A percentile compares a stretch with the other conserved stretches of the same genome.
phyloP scores from a whole-genome alignment of 1,139 yeast species.

The Taiozyma sp. region DNA sequence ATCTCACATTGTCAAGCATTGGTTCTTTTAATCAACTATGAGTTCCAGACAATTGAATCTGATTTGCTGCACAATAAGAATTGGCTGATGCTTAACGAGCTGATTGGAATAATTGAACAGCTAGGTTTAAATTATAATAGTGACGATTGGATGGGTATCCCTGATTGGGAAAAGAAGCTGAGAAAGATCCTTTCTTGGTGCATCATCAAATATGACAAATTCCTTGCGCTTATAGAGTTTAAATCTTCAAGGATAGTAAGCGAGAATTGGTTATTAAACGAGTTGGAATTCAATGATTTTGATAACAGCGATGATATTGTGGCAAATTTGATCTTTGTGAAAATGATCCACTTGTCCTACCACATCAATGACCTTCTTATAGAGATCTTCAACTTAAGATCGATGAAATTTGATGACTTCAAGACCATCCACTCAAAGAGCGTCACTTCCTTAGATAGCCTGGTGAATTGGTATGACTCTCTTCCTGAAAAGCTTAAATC shows the following conservation, averaged over 20 bases:
- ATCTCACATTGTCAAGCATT: slow-evolving; percentile 42
- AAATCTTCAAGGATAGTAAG: slow-evolving; percentile 21
- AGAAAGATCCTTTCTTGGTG: slow-evolving; percentile 24
- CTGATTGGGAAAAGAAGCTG: slow-evolving; percentile 23
- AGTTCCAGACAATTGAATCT: slow-evolving; percentile 7
- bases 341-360: slow-evolving; percentile 21
- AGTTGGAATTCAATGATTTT: slow-evolving; percentile 18
- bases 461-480: slow-evolving; percentile 20
- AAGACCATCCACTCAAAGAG: slow-evolving; percentile 14
- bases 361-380: slow-evolving; percentile 20
- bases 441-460: slow-evolving; percentile 9
- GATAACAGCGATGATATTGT: slow-evolving; percentile 11
- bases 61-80: slow-evolving; percentile 12
- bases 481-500: slow-evolving; percentile 9
- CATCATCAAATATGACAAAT: slow-evolving; percentile 23
- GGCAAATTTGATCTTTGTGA: slow-evolving; percentile 17
- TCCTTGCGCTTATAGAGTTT: slow-evolving; percentile 23
- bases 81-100: slow-evolving; percentile 21
- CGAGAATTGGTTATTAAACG: slow-evolving; percentile 21
- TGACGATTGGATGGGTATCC: slow-evolving; percentile 22
- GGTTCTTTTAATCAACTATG: slow-evolving; percentile 30
- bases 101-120: slow-evolving; percentile 22
- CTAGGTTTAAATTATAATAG: slow-evolving; percentile 23
- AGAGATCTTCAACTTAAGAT: slow-evolving; percentile 20
- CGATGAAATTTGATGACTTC: slow-evolving; percentile 22